Evolutionary conservation across 768 basidiomycete genomes (phyloP).

Genomic region (Myochromella boudieri): DNA sequence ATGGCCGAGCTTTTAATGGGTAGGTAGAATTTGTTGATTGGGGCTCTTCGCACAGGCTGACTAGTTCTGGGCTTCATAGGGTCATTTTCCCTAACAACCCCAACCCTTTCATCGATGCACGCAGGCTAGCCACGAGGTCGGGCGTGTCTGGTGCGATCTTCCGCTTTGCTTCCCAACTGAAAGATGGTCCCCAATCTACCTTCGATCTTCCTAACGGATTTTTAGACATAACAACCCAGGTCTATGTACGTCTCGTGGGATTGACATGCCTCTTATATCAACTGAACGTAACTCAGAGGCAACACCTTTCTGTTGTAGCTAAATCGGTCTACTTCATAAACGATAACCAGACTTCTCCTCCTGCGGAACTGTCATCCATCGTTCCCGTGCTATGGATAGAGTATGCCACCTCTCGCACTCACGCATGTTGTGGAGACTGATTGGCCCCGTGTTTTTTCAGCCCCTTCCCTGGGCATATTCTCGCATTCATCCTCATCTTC

Average conservation of each 20-base stretch:
- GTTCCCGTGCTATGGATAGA: slow-evolving; percentile 56
- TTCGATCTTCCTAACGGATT: slow-evolving; percentile 54
- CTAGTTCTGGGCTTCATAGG: slow-evolving; percentile 32
- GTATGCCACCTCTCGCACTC: slow-evolving; percentile 35
- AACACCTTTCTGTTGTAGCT: slow-evolving; percentile 57
- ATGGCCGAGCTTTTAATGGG: slow-evolving; percentile 62
- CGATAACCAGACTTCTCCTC: slow-evolving; percentile 33
- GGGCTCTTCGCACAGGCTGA: too few species aligned
- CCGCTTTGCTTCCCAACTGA: slow-evolving; percentile 42
- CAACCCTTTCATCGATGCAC: slow-evolving; percentile 49
- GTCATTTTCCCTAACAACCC: slow-evolving; percentile 39
- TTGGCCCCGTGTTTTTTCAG: slow-evolving; percentile 31
- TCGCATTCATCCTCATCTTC: slow-evolving; percentile 47
- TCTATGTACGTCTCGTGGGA: slow-evolving; percentile 46
- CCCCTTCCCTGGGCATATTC: slow-evolving; percentile 48
- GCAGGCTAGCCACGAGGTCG: slow-evolving; percentile 47
- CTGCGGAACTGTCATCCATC: slow-evolving; percentile 38
- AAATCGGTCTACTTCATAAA: slow-evolving; percentile 59
- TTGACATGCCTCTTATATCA: background rate
- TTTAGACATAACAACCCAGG: slow-evolving; percentile 43
- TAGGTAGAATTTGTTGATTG: too few species aligned
- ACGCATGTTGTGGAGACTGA: background rate
- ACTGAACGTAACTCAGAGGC: slow-evolving; percentile 34
- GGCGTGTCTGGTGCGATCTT: slow-evolving; percentile 64
- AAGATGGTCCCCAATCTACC: slow-evolving; percentile 39